Percentiles rank a stretch among this genome's conserved stretches.
phyloP scores from a whole-genome alignment of 2,329 filamentous ascomycete species.

The Fusarium guadeloupense region DNA sequence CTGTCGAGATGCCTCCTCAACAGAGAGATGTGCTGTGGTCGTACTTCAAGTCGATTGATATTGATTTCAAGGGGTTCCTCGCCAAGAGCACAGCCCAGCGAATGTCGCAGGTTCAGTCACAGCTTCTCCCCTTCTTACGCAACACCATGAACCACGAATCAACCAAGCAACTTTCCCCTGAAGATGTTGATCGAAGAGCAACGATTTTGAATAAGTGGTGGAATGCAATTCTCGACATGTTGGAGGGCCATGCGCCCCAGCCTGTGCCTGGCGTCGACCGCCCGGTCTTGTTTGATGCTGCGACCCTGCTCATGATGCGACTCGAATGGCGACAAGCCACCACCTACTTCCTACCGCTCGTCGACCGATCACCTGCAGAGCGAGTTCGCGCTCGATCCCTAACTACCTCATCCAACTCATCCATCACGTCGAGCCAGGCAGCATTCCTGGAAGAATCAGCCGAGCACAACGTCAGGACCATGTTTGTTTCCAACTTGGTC shows the following conservation, averaged over 20 bases:
- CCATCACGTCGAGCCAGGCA: slow-evolving; percentile 72
- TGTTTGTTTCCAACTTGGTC: slow-evolving; percentile 83
- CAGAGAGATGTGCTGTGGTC: slow-evolving; percentile 64
- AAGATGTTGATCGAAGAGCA: slow-evolving; percentile 83
- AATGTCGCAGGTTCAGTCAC: slow-evolving; percentile 76
- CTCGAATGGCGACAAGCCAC: slow-evolving; percentile 85
- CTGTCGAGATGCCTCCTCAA: slow-evolving; percentile 54
- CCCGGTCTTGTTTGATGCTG: slow-evolving; percentile 79
- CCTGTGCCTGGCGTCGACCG: slow-evolving; percentile 86
- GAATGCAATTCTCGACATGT: slow-evolving; percentile 81
- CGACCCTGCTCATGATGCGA: slow-evolving; percentile 84
- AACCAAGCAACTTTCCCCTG: slow-evolving; percentile 70
- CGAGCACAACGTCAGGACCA: slow-evolving; percentile 87
- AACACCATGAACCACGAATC: slow-evolving; percentile 75
- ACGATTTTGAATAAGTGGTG: slow-evolving; percentile 92
- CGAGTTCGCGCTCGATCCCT: slow-evolving; percentile 56
- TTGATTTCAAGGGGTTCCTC: slow-evolving; percentile 66
- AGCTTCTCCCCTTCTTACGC: slow-evolving; percentile 79
- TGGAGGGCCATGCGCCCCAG: slow-evolving; percentile 73
- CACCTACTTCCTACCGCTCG: slow-evolving; percentile 70
- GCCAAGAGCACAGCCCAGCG: slow-evolving; percentile 77
- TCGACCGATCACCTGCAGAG: slow-evolving; percentile 62
- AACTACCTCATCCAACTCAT: slow-evolving; percentile 66
- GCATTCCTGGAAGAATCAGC: slow-evolving; percentile 70
- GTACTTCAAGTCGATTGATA: slow-evolving; percentile 63